Evolutionary conservation across 164 flowering plant species (phyloP).

Genomic region (Santalum album): DNA sequence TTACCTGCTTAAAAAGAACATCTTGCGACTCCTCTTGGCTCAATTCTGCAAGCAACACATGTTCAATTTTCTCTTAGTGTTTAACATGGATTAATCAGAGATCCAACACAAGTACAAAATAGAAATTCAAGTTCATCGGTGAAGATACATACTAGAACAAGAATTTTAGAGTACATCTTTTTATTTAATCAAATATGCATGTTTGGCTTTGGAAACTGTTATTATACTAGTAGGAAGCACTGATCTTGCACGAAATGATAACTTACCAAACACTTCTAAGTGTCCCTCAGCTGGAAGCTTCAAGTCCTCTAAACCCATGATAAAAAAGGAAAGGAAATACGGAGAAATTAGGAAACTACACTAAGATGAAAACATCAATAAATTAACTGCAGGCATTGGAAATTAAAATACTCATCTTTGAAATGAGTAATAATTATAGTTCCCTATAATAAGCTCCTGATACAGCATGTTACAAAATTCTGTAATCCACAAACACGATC

Average conservation of each 20-base stretch:
- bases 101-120: neutral
- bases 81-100: neutral
- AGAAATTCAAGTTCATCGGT: neutral
- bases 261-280: slow-evolving; percentile 60
- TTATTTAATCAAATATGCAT: neutral
- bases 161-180: neutral
- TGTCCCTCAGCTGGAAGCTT: slow-evolving; percentile 54
- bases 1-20: slow-evolving; percentile 84
- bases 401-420: too few relatives aligned
- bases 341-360: too few relatives aligned
- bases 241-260: neutral
- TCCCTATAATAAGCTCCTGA: too few relatives aligned
- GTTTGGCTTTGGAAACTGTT: neutral
- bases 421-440: too few relatives aligned
- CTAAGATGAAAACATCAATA: too few relatives aligned
- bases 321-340: neutral
- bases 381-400: too few relatives aligned
- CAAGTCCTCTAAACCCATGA: slow-evolving; percentile 32
- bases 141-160: neutral
- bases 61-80: neutral
- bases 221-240: neutral
- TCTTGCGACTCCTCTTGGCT: slow-evolving; percentile 77
- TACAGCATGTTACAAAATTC: too few relatives aligned
- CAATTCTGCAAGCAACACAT: slow-evolving; percentile 42
- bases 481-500: too few relatives aligned